A percentile compares a stretch with the other conserved stretches of the same genome.
phyloP scores from a whole-genome alignment of 306 rosid species.

The Ziziphus jujuba region DNA sequence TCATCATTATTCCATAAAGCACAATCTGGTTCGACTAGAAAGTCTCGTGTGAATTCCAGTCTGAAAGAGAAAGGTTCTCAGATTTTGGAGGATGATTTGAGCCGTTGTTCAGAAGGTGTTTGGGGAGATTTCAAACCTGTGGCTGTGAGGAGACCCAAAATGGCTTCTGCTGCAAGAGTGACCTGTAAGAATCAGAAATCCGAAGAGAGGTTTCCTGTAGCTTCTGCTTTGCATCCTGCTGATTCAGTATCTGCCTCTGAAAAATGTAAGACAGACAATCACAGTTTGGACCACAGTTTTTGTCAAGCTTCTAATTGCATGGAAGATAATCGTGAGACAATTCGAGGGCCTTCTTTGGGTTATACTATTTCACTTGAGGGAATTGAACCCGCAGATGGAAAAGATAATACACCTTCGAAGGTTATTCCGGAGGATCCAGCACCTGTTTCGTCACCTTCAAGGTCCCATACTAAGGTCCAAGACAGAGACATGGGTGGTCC shows the following conservation, averaged over 20 bases:
- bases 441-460: neutral
- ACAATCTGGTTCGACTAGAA: slow-evolving; percentile 48
- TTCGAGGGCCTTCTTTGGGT: slow-evolving; percentile 18
- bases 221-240: slow-evolving; percentile 19
- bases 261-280: slow-evolving; percentile 20
- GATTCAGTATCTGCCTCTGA: slow-evolving; percentile 28
- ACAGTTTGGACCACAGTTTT: slow-evolving; percentile 17
- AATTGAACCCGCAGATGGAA: slow-evolving; percentile 7
- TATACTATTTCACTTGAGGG: slow-evolving; percentile 4
- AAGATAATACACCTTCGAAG: slow-evolving; percentile 9
- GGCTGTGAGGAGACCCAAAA: slow-evolving; percentile 31
- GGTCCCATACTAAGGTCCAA: slow-evolving; percentile 22
- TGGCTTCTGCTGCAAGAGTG: slow-evolving; percentile 30
- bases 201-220: slow-evolving; percentile 21
- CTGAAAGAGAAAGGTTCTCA: slow-evolving; percentile 41
- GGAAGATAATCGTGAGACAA: slow-evolving; percentile 22
- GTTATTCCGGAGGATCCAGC: slow-evolving; percentile 17
- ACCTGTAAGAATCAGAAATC: slow-evolving; percentile 13
- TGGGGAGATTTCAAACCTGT: slow-evolving; percentile 26
- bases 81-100: slow-evolving; percentile 42
- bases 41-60: slow-evolving; percentile 33
- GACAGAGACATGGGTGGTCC: slow-evolving; percentile 30
- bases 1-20: slow-evolving; percentile 51
- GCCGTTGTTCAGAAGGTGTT: slow-evolving; percentile 22
- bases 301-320: slow-evolving; percentile 18